A percentile compares a stretch with the other conserved stretches of the same genome.
Evolutionary conservation across 192 early-diverging fungal genomes (phyloP).

Genomic region (Podila clonocystis): DNA sequence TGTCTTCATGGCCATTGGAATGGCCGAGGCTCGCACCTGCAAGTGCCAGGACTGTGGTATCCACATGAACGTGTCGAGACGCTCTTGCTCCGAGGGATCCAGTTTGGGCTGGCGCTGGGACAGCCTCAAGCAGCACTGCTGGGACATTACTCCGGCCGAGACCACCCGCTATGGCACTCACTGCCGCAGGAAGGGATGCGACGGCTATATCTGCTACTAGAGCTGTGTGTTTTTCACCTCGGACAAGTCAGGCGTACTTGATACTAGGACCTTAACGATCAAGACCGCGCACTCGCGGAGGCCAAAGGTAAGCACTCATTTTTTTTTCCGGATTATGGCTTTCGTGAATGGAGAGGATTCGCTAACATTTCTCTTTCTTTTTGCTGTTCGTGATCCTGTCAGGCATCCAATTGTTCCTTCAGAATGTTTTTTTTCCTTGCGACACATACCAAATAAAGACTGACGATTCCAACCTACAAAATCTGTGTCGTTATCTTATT

Average conservation of each 20-base stretch:
- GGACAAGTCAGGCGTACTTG: background rate
- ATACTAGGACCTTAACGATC: background rate
- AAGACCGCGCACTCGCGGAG: too few relatives aligned
- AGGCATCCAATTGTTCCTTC: too few relatives aligned
- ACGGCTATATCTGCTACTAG: background rate
- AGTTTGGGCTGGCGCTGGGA: background rate
- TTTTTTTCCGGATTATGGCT: too few relatives aligned
- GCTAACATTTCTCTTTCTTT: too few relatives aligned
- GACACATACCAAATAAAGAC: too few relatives aligned
- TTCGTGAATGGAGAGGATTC: too few relatives aligned
- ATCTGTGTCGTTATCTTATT: too few relatives aligned
- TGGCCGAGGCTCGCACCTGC: constrained; percentile 1
- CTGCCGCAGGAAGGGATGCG: constrained; percentile 2
- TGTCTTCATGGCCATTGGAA: background rate
- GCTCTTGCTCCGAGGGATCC: constrained; percentile 1
- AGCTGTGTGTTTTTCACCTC: background rate
- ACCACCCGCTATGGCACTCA: background rate
- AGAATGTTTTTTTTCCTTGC: too few relatives aligned
- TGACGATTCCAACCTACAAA: too few relatives aligned
- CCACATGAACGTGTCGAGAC: background rate
- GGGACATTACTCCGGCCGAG: background rate
- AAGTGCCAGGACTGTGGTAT: background rate
- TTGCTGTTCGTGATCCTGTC: too few relatives aligned
- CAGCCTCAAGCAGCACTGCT: background rate
- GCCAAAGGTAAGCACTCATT: too few relatives aligned